phyloP scores from a whole-genome alignment of 257 asterid species.

The Penstemon newberryi region DNA sequence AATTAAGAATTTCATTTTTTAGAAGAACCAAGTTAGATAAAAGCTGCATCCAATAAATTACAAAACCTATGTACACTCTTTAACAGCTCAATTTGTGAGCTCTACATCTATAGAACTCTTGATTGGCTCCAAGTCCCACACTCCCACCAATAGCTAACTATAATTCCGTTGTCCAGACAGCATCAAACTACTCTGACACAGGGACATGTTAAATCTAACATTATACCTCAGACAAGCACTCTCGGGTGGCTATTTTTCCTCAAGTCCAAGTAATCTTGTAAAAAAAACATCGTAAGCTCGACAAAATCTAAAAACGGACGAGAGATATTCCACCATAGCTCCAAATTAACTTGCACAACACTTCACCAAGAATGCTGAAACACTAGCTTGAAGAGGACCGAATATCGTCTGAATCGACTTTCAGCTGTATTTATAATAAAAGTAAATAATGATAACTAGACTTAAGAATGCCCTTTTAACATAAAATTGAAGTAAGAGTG shows the following conservation, averaged over 20 bases:
- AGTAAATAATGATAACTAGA: conserved; percentile 12
- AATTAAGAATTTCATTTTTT: no score
- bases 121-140: background rate
- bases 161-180: background rate
- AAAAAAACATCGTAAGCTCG: background rate
- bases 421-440: conserved; percentile 48
- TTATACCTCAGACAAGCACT: background rate
- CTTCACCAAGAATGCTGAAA: conserved; percentile 2
- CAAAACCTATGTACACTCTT: background rate
- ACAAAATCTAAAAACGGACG: background rate
- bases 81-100: conserved; percentile 4
- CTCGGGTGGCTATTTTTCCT: background rate
- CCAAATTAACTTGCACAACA: background rate
- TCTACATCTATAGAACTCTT: background rate
- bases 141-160: background rate
- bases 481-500: conserved; percentile 1
- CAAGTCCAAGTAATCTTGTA: conserved; percentile 7
- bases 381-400: conserved; percentile 42
- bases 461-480: background rate
- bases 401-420: conserved; percentile 78
- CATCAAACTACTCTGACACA: background rate
- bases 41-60: no score
- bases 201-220: conserved; percentile 6
- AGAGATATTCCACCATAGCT: no score
- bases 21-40: no score